These are phyloP conservation scores for Coemansia sp. DNA, from an alignment of 192 early-diverging fungal species.

Conservation along the genomic window DNA sequence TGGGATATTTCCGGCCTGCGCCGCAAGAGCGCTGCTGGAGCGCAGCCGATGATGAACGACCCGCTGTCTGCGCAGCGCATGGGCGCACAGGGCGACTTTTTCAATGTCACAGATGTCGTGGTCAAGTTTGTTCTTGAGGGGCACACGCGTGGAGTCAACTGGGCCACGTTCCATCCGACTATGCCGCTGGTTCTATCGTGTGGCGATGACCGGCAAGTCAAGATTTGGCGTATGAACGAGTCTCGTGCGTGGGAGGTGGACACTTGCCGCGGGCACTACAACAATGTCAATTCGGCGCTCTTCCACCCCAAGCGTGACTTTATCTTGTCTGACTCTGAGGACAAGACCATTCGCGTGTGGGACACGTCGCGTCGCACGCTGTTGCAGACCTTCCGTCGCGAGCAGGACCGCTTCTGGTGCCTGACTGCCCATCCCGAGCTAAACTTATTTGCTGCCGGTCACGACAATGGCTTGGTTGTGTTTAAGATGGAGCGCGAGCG, in stretches of 20 bases:
- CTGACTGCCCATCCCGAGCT: constrained; percentile 95
- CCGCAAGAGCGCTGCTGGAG: constrained; percentile 56
- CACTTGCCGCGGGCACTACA: constrained; percentile 98
- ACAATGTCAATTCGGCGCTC: constrained; percentile 90
- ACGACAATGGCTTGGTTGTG: constrained; percentile 97
- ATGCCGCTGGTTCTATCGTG: constrained; percentile 95
- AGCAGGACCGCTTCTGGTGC: constrained; percentile 97
- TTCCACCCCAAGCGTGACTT: constrained; percentile 98
- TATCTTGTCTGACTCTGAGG: constrained; percentile 91
- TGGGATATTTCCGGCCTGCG: constrained; percentile 95
- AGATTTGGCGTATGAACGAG: constrained; percentile 99
- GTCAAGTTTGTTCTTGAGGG: constrained; percentile 99
- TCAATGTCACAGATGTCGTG: constrained; percentile 93
- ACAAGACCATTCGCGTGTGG: constrained; percentile 98
- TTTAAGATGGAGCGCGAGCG: constrained; percentile 99
- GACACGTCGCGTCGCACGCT: constrained; percentile 94
- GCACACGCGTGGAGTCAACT: constrained; percentile 97
- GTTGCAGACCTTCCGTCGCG: constrained; percentile 94
- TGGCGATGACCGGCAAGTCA: constrained; percentile 96
- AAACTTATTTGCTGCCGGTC: constrained; percentile 97
- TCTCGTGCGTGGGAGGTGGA: constrained; percentile 99
- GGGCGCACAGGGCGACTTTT: constrained; percentile 86
- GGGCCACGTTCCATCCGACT: constrained; percentile 96
- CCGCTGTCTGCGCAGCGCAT: constrained; percentile 46
- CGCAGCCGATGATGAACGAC: constrained; percentile 47